A percentile compares a stretch with the other conserved stretches of the same genome.
These are phyloP conservation scores for Tinospora cordifolia DNA, from an alignment of 164 flowering plant species.

Conservation along the genomic window DNA sequence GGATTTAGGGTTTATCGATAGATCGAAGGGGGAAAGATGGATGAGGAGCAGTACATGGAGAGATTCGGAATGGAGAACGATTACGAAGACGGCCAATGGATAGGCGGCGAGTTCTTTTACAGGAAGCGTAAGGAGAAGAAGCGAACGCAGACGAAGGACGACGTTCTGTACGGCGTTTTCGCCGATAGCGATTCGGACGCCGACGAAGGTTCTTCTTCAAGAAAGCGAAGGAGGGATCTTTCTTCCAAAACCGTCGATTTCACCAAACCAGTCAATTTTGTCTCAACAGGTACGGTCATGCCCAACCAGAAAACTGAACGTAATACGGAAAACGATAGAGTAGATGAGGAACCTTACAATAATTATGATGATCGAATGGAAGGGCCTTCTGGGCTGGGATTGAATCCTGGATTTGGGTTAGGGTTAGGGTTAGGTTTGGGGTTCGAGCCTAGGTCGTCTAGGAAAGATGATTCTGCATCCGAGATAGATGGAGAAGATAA, in stretches of 20 bases:
- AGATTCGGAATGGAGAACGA: constrained; percentile 72
- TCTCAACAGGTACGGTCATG: constrained; percentile 69
- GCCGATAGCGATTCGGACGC: constrained; percentile 45
- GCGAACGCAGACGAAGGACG: constrained; percentile 61
- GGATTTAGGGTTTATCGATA: neutral
- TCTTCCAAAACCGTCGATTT: constrained; percentile 35
- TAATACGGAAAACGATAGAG: constrained; percentile 22
- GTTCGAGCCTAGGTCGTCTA: neutral
- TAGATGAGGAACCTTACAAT: constrained; percentile 9
- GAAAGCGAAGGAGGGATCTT: constrained; percentile 40
- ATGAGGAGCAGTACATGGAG: constrained; percentile 76
- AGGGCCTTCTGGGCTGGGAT: constrained; percentile 8
- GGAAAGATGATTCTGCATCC: neutral
- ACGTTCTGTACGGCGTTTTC: constrained; percentile 62
- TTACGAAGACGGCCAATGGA: constrained; percentile 78
- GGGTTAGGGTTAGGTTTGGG: constrained; percentile 29
- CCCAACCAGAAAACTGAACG: constrained; percentile 60
- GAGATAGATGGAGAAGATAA: constrained; percentile 20
- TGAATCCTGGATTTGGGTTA: constrained; percentile 18
- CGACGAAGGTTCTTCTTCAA: constrained; percentile 26
- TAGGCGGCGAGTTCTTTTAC: constrained; percentile 69
- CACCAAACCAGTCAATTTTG: constrained; percentile 78
- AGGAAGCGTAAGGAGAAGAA: constrained; percentile 47
- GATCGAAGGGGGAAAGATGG: constrained; percentile 31
- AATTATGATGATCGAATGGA: constrained; percentile 18